Evolutionary conservation across 345 rosid species (phyloP).

Genomic region (Boechera retrofracta): DNA sequence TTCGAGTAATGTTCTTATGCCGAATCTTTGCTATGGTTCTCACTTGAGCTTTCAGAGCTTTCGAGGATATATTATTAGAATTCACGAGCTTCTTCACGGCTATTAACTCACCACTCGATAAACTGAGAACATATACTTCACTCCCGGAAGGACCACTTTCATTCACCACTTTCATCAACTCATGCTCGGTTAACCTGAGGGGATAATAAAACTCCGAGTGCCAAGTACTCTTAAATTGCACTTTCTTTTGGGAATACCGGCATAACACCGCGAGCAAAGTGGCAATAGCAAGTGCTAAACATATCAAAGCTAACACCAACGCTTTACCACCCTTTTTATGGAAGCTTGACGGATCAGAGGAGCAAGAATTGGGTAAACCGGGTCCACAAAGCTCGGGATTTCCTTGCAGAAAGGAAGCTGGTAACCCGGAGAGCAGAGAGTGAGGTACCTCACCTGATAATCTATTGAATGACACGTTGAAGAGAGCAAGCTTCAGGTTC

Average conservation of each 20-base stretch:
- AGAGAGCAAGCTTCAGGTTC: slow-evolving; percentile 88
- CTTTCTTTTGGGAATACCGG: slow-evolving; percentile 60
- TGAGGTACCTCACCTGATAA: slow-evolving; percentile 77
- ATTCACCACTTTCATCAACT: slow-evolving; percentile 65
- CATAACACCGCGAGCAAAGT: slow-evolving; percentile 52
- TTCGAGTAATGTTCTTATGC: slow-evolving; percentile 74
- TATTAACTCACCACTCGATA: slow-evolving; percentile 81
- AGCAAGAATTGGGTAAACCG: slow-evolving; percentile 70
- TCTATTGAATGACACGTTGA: slow-evolving; percentile 80
- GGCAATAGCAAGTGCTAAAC: slow-evolving; percentile 65
- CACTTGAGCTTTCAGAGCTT: slow-evolving; percentile 74
- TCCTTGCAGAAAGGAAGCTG: slow-evolving; percentile 90
- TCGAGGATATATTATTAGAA: slow-evolving; percentile 63
- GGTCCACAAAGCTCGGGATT: slow-evolving; percentile 87
- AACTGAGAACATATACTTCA: slow-evolving; percentile 59
- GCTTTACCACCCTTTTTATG: slow-evolving; percentile 49
- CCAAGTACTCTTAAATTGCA: slow-evolving; percentile 61
- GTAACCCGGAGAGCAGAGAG: slow-evolving; percentile 81
- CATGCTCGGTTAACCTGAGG: slow-evolving; percentile 77
- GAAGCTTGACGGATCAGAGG: slow-evolving; percentile 50
- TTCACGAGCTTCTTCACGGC: slow-evolving; percentile 78
- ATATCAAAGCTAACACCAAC: slow-evolving; percentile 62
- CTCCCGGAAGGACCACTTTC: slow-evolving; percentile 66
- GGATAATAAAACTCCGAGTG: slow-evolving; percentile 83
- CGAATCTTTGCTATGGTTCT: slow-evolving; percentile 85